Conservation (phyloP, 805 yeast species). For the Metschnikowia proteae region DNA sequence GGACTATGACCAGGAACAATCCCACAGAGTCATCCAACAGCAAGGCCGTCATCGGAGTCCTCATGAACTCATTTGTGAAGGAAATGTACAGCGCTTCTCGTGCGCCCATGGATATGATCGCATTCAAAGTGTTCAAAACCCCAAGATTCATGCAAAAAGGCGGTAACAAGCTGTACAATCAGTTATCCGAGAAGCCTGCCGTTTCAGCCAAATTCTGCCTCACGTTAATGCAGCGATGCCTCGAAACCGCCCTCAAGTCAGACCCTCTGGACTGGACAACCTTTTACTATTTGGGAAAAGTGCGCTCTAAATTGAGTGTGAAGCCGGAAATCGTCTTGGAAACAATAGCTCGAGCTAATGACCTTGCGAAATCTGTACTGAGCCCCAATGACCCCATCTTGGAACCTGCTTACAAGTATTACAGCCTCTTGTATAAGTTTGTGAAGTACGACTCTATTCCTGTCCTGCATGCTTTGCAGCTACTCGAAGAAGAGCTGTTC, state of each 20-base stretch:
- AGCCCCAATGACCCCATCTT: conserved; percentile 49
- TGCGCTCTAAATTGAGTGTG: conserved; percentile 47
- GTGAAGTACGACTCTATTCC: conserved; percentile 36
- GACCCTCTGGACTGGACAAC: conserved; percentile 57
- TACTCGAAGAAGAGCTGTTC: conserved; percentile 37
- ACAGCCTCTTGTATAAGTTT: conserved; percentile 57
- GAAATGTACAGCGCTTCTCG: conserved; percentile 58
- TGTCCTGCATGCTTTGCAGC: conserved; percentile 33
- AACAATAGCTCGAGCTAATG: conserved; percentile 22
- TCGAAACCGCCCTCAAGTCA: conserved; percentile 45
- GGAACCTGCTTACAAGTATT: conserved; percentile 73
- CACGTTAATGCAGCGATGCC: conserved; percentile 39
- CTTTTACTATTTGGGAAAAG: conserved; percentile 55
- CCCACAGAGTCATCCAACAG: conserved; percentile 8
- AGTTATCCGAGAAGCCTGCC: conserved; percentile 20
- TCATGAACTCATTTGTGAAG: conserved; percentile 55
- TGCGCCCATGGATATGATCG: conserved; percentile 62
- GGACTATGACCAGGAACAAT: conserved; percentile 21
- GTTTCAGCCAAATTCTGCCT: conserved; percentile 27
- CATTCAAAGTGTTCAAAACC: conserved; percentile 43
- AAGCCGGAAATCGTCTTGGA: conserved; percentile 35
- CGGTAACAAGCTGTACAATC: conserved; percentile 26
- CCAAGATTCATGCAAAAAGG: conserved; percentile 31
- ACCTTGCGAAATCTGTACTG: neutral
- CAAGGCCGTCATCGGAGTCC: conserved; percentile 35